Base-by-base conservation (phyloP, 257 asterid genomes). In the Paraleonurus japonicus region DNA sequence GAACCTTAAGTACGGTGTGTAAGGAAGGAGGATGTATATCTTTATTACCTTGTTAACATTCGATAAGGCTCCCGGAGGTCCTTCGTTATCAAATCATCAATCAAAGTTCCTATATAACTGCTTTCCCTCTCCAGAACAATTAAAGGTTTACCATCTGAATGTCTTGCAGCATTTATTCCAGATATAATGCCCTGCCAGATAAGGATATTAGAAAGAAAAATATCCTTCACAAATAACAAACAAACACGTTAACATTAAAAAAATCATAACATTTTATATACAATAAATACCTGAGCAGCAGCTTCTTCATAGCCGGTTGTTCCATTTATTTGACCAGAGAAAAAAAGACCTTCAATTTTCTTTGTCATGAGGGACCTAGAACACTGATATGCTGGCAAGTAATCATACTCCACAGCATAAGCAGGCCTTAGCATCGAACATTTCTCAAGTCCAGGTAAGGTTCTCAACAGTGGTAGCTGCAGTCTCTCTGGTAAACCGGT, bases 281-380 rank as follows among this genome's bases (percentile, higher is more conserved):
- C 71, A 30, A n/a, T n/a, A n/a, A 60, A 33, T 73, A 94, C 99
- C 99, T 94, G 99, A 35, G 99, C 95, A 76, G 99, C 99, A 67
- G 99, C 99, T 85, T 94, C 99, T 82, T 94, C 99, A 67, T 94
- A 94, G 59, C 99, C 99, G 41, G 99, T 94, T 67, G 99, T 94
- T 70, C 97, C 99, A 76, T 94, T 94, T 80, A 94, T 94, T 81
- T 94, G 99, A 78, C 99, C 99, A 1, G 99, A 91, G 87, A 94
- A 94, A 80, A 94, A 94, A 54, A 94, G 96, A 22, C 99, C 99
- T 85, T 88, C 93, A 41, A 94, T 81, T 78, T 82, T 91, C 81
- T 94, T 94, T 23, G 99, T 94, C 99, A 94, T 94, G 76, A 94
- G 97, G 53, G 96, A 85, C 79, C 96, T 89, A 54, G 75, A 89